phyloP scores from a whole-genome alignment of 1,284 basidiomycete genomes.

The Moesziomyces sp. region DNA sequence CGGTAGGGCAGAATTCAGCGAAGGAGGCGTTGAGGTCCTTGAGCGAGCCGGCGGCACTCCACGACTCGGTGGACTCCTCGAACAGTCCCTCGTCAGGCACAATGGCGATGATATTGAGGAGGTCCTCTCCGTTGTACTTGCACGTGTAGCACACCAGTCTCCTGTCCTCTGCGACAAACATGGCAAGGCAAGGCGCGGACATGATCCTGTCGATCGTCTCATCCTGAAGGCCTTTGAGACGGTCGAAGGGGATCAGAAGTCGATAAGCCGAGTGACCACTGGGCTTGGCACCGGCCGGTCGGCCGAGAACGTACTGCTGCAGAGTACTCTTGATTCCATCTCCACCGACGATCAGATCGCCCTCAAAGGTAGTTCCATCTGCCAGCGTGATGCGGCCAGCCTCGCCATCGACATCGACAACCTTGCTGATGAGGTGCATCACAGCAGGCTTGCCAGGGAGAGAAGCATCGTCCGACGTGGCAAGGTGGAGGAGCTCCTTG shows the following conservation, averaged over 20 bases:
- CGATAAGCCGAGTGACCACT: conserved; percentile 64
- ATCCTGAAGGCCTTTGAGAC: conserved; percentile 45
- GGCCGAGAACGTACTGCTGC: conserved; percentile 65
- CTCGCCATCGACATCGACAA: conserved; percentile 46
- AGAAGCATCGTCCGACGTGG: conserved; percentile 32
- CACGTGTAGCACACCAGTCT: conserved; percentile 45
- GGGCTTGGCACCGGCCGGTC: conserved; percentile 35
- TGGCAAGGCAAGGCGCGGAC: conserved; percentile 50
- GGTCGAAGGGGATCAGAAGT: conserved; percentile 39
- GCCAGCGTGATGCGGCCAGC: conserved; percentile 43
- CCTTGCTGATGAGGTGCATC: conserved; percentile 30
- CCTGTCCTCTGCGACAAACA: conserved; percentile 60
- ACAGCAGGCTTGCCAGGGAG: conserved; percentile 18
- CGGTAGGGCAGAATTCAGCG: conserved; percentile 37
- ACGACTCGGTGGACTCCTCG: conserved; percentile 56
- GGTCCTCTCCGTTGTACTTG: conserved; percentile 3
- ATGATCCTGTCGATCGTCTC: conserved; percentile 47
- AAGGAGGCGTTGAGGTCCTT: conserved; percentile 55
- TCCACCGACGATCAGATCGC: conserved; percentile 62
- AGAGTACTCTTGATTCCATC: conserved; percentile 68
- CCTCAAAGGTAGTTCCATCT: conserved; percentile 45
- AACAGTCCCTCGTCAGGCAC: conserved; percentile 56
- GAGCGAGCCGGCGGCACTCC: conserved; percentile 52
- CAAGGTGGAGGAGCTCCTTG: conserved; percentile 53
- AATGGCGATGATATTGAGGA: conserved; percentile 21